These are phyloP conservation scores for Metschnikowia henanensis DNA, from an alignment of 805 yeast species.

Conservation along the genomic window DNA sequence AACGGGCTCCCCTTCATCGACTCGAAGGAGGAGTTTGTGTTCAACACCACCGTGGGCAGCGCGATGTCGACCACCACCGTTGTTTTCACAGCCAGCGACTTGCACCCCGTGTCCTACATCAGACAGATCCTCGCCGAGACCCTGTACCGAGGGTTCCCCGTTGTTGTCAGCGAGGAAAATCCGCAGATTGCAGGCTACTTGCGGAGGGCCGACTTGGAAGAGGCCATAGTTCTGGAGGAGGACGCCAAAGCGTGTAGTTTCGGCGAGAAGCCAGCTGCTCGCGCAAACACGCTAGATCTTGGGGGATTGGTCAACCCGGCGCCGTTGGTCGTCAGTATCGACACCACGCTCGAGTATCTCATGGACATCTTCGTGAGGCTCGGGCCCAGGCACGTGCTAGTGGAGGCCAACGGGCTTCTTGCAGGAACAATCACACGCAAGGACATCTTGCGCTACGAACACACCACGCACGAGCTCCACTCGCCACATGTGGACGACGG, in stretches of 20 bases:
- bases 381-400: conserved; percentile 76
- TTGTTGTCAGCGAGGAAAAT: conserved; percentile 39
- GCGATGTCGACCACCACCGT: conserved; percentile 58
- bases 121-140: conserved; percentile 33
- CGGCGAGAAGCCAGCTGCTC: not conserved
- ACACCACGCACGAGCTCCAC: conserved; percentile 30
- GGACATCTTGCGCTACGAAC: conserved; percentile 70
- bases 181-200: conserved; percentile 49
- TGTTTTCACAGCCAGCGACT: conserved; percentile 35
- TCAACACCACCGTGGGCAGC: conserved; percentile 45
- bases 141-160: conserved; percentile 51
- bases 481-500: conserved; percentile 19
- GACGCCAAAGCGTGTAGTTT: conserved; percentile 20
- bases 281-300: conserved; percentile 20
- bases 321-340: conserved; percentile 58
- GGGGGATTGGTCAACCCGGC: conserved; percentile 47
- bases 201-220: conserved; percentile 39
- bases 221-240: conserved; percentile 6
- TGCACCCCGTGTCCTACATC: conserved; percentile 33
- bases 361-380: conserved; percentile 69
- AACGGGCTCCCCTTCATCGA: conserved; percentile 86
- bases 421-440: conserved; percentile 84
- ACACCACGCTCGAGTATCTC: conserved; percentile 58
- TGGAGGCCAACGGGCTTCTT: conserved; percentile 59
- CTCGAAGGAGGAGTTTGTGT: conserved; percentile 64